Evolutionary conservation across 345 rosid species (phyloP).

Genomic region (Linum usitatissimum): DNA sequence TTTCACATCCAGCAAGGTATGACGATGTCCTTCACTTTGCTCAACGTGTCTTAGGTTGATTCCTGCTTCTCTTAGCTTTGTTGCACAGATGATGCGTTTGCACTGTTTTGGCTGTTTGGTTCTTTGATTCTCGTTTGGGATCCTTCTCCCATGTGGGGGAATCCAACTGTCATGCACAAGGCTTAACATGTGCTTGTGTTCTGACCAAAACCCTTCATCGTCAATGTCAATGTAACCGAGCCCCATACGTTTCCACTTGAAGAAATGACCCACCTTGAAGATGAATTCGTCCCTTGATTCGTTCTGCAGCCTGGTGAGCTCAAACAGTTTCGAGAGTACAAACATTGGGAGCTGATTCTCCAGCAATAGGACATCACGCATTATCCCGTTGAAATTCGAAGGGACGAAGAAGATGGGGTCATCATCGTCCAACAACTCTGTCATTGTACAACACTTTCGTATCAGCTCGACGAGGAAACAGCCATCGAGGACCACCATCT

Average conservation of each 20-base stretch:
- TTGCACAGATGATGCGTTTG: conserved; percentile 2
- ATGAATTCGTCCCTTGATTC: neutral
- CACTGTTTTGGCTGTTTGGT: no score
- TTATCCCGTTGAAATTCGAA: neutral
- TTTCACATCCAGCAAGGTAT: conserved; percentile 9
- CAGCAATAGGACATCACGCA: neutral
- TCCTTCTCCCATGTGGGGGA: neutral
- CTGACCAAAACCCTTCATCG: neutral
- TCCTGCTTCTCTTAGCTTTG: conserved; percentile 20
- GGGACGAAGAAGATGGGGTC: neutral
- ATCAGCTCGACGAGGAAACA: conserved; percentile 10
- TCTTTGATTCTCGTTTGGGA: neutral
- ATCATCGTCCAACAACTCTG: neutral
- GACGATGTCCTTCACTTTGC: neutral
- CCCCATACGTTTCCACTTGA: neutral
- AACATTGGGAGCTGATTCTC: neutral
- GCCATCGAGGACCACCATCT: conserved; percentile 28
- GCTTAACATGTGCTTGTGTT: conserved; percentile 11
- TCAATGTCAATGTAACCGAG: neutral
- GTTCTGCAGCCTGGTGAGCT: neutral
- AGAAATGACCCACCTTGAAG: neutral
- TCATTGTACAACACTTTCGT: neutral
- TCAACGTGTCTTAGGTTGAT: conserved; percentile 11
- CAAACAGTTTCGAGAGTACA: neutral
- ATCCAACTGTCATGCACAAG: neutral